Evolutionary conservation across 2,329 filamentous ascomycete species (phyloP).

Genomic region (Fusarium mexicanum): DNA sequence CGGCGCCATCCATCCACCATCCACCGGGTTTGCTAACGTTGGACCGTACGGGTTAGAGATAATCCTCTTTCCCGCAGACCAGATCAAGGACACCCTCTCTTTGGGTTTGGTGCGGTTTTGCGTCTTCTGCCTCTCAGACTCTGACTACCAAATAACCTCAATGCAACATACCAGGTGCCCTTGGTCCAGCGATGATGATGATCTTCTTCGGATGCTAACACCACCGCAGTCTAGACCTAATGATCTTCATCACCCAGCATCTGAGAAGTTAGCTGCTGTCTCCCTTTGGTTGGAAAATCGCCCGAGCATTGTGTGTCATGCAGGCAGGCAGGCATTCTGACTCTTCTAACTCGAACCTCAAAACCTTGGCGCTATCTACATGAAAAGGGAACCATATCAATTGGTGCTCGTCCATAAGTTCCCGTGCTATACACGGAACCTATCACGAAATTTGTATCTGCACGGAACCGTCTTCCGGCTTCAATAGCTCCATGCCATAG

Average conservation of each 20-base stretch:
- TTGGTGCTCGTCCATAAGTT: slow-evolving; percentile 9
- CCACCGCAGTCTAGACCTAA: slow-evolving; percentile 28
- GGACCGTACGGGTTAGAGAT: background rate
- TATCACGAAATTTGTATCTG: slow-evolving; percentile 7
- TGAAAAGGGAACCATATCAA: background rate
- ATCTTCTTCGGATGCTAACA: slow-evolving; percentile 17
- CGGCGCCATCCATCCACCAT: background rate
- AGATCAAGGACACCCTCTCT: slow-evolving; percentile 27
- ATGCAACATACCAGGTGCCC: slow-evolving; percentile 10
- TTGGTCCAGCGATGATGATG: slow-evolving; percentile 5
- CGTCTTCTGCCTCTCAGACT: background rate
- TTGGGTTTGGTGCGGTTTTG: background rate
- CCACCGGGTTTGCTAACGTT: slow-evolving; percentile 1
- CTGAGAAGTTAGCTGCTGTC: background rate
- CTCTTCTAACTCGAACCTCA: slow-evolving; percentile 25
- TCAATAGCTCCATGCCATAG: background rate
- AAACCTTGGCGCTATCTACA: slow-evolving; percentile 20
- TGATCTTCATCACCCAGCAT: slow-evolving; percentile 30
- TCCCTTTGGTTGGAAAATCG: slow-evolving; percentile 23
- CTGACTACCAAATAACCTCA: slow-evolving; percentile 27
- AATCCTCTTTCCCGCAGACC: slow-evolving; percentile 1
- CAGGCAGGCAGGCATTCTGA: slow-evolving; percentile 24
- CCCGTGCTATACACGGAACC: slow-evolving; percentile 10
- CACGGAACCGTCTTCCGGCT: slow-evolving; percentile 10
- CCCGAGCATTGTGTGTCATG: slow-evolving; percentile 26